Evolutionary conservation across 2,329 filamentous ascomycete genomes (phyloP).

Genomic region (Exophiala phaeomuriformis): DNA sequence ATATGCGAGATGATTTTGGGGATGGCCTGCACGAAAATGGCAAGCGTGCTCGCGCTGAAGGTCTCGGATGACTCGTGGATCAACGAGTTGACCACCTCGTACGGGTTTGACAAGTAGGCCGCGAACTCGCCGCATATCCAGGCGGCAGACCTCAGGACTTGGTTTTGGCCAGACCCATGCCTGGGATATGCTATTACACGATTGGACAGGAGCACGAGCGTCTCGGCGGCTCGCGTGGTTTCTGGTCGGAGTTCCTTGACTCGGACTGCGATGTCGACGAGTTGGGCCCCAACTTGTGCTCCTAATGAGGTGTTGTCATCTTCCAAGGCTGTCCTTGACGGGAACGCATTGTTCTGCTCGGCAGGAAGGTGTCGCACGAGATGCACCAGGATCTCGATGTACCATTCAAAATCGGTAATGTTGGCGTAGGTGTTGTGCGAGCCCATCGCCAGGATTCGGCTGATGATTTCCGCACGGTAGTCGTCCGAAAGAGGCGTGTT

Average conservation of each 20-base stretch:
- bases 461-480: conserved; percentile 76
- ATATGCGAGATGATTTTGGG: conserved; percentile 77
- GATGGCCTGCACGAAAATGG: conserved; percentile 72
- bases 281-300: conserved; percentile 64
- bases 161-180: conserved; percentile 46
- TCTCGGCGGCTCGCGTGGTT: conserved; percentile 75
- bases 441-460: conserved; percentile 79
- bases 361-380: conserved; percentile 42
- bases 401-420: conserved; percentile 92
- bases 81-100: conserved; percentile 65
- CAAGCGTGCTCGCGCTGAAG: conserved; percentile 59
- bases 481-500: conserved; percentile 68
- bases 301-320: conserved; percentile 27
- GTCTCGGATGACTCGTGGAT: conserved; percentile 58
- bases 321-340: conserved; percentile 21
- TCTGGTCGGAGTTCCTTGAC: conserved; percentile 74
- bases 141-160: conserved; percentile 65
- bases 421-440: conserved; percentile 80
- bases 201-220: conserved; percentile 56
- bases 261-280: conserved; percentile 85
- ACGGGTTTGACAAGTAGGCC: conserved; percentile 59
- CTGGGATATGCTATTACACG: conserved; percentile 51
- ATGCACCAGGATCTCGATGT: conserved; percentile 81
- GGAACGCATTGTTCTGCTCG: conserved; percentile 1
- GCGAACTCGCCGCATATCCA: conserved; percentile 91